A percentile compares a stretch with the other conserved stretches of the same genome.
These are phyloP conservation scores for Quercus mongolica DNA, from an alignment of 306 rosid species.

Conservation along the genomic window DNA sequence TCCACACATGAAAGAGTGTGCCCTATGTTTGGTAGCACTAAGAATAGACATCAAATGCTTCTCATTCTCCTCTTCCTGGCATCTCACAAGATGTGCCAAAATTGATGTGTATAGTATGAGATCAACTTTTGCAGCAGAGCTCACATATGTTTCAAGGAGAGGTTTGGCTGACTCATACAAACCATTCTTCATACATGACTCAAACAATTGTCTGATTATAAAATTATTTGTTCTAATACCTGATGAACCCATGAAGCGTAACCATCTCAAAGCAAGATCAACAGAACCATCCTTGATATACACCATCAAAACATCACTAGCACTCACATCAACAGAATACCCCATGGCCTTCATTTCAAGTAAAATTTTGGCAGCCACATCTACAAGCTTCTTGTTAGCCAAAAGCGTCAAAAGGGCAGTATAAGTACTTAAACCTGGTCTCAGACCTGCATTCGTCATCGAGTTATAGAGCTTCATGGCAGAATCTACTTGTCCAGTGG, in stretches of 20 bases:
- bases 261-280: conserved; percentile 89
- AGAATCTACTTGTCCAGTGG: conserved; percentile 82
- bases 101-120: conserved; percentile 92
- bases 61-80: conserved; percentile 84
- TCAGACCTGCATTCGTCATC: conserved; percentile 85
- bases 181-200: conserved; percentile 91
- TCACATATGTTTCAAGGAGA: conserved; percentile 80
- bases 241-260: conserved; percentile 90
- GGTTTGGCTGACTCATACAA: conserved; percentile 82
- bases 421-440: conserved; percentile 83
- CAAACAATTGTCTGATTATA: conserved; percentile 83
- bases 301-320: conserved; percentile 92
- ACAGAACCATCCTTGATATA: conserved; percentile 91
- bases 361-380: conserved; percentile 74
- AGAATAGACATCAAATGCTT: conserved; percentile 92
- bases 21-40: conserved; percentile 72
- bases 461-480: conserved; percentile 91
- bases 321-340: conserved; percentile 84
- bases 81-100: conserved; percentile 86
- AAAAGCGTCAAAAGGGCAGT: conserved; percentile 70
- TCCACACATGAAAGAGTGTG: conserved; percentile 88
- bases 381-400: conserved; percentile 82
- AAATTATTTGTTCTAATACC: conserved; percentile 88
- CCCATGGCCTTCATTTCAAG: conserved; percentile 97
- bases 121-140: conserved; percentile 87